A percentile compares a stretch with the other conserved stretches of the same genome.
Conservation (phyloP, 768 basidiomycete genomes). For the Tulasnella sp. region DNA sequence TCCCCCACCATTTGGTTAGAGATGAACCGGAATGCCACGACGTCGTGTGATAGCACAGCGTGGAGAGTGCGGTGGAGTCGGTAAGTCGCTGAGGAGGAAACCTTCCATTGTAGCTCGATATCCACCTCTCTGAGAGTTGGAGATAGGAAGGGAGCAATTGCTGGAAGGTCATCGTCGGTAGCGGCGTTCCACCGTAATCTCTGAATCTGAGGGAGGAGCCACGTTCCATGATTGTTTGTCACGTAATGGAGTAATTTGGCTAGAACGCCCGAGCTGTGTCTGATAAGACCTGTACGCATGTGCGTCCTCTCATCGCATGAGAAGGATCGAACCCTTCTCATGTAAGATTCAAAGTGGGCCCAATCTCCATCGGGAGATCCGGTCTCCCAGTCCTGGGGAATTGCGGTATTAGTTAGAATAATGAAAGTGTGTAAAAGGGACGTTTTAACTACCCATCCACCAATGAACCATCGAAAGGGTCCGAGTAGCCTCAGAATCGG, state of each 20-base stretch:
- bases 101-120: neutral
- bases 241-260: neutral
- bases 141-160: neutral
- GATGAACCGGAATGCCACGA: neutral
- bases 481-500: too few species aligned
- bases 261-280: neutral
- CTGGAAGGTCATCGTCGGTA: neutral
- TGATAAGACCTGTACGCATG: neutral
- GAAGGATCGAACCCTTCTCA: neutral
- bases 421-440: too few species aligned
- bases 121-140: neutral
- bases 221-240: neutral
- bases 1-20: neutral
- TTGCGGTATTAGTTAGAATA: neutral
- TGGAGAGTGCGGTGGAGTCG: neutral
- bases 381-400: neutral
- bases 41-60: neutral
- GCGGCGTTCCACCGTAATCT: neutral
- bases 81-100: neutral
- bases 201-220: neutral
- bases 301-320: neutral
- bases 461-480: too few species aligned
- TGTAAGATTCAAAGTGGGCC: neutral
- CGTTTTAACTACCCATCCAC: too few species aligned
- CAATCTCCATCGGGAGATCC: neutral